Evolutionary conservation across 2,329 filamentous ascomycete species (phyloP), one percentile per base, ranked within the genome.

Genomic region (Macrophomina pseudophaseolina): DNA sequence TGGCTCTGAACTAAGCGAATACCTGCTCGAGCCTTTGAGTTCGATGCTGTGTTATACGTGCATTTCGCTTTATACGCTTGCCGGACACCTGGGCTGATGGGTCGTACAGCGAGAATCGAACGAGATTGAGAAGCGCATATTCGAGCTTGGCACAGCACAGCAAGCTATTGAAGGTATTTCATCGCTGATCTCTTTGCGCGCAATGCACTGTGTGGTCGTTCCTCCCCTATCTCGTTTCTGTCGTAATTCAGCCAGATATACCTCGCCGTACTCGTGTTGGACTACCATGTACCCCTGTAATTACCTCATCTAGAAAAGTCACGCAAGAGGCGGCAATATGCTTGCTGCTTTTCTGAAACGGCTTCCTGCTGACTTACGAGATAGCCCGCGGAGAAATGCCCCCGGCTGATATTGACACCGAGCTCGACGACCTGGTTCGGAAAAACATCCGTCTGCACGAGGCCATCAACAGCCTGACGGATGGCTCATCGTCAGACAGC

Each of bases 371-470:
- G 53, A 71, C 44, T 35, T 16, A 11, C 14, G 7, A n/a, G n/a
- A 6, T 59, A 80, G 78, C 70, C 5, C 75, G 76, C 6, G 76
- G 75, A 32, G 75, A 78, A 18, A 69, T 72, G 38, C 73, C 76
- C 12, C 79, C 78, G 18, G 72, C 76, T 12, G 72, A 74, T n/a
- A 76, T 83, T 28, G 82, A 84, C 69, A 76, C 80, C 54, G 78
- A 80, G 35, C 77, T 84, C 3, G 81, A 83, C 69, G 74, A 79
- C 42, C 74, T 79, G 16, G 79, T 83, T 51, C 80, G 83, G 42
- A 81, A 83, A 48, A 82, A 83, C 66, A 79, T 84, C 70, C 82
- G 81, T 64, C 73, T 83, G 18, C 77, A 74, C 70, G 81, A 84
- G 67, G 79, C 83, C 68, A 79, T 82, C 44, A 71, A 78, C 51